A percentile compares a stretch with the other conserved stretches of the same genome.
phyloP scores from a whole-genome alignment of 306 rosid species.

The Oemleria cerasiformis region DNA sequence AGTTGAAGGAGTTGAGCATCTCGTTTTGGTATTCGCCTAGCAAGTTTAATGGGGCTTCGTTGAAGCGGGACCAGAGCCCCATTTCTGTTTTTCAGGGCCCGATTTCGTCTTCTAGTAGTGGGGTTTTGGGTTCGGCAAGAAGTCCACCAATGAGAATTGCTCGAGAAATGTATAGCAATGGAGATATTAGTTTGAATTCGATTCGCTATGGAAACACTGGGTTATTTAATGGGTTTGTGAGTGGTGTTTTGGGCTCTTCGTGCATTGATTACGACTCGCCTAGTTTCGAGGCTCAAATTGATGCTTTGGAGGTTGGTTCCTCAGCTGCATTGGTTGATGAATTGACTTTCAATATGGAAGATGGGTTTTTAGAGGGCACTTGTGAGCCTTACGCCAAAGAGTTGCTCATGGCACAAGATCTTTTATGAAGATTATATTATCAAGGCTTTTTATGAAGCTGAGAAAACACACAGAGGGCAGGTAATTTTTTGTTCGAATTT shows the following conservation, averaged over 20 bases:
- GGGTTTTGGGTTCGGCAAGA: conserved; percentile 38
- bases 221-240: conserved; percentile 30
- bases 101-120: background rate
- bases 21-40: conserved; percentile 62
- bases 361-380: too few relatives aligned
- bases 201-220: conserved; percentile 47
- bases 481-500: too few relatives aligned
- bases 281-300: conserved; percentile 30
- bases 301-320: conserved; percentile 34
- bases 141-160: conserved; percentile 38
- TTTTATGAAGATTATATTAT: too few relatives aligned
- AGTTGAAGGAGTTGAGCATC: conserved; percentile 65
- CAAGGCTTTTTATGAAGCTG: too few relatives aligned
- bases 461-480: too few relatives aligned
- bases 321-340: conserved; percentile 48
- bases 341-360: conserved; percentile 72
- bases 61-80: conserved; percentile 79
- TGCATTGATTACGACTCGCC: background rate
- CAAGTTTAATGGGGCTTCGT: conserved; percentile 7
- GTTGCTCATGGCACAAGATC: too few relatives aligned
- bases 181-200: conserved; percentile 30
- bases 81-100: conserved; percentile 86
- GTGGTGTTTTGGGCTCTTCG: too few relatives aligned
- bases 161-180: conserved; percentile 34
- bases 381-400: too few relatives aligned